phyloP scores from a whole-genome alignment of 148 eudicot species.

The Cornus suecica region DNA sequence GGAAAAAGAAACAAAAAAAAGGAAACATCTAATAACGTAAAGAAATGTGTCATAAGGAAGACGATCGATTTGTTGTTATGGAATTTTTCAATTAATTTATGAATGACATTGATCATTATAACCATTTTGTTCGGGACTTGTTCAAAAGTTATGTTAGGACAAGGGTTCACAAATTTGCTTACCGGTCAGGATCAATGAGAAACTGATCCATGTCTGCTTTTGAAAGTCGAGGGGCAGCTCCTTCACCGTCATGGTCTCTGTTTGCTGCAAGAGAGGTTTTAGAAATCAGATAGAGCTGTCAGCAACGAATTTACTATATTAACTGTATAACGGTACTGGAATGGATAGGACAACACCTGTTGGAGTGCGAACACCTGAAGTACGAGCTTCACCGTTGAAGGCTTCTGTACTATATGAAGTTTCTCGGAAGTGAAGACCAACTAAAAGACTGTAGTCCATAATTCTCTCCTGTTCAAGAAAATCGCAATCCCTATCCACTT shows the following conservation, averaged over 20 bases:
- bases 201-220: constrained; percentile 44
- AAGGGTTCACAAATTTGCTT: constrained; percentile 15
- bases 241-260: constrained; percentile 22
- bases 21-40: background rate
- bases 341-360: background rate
- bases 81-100: background rate
- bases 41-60: background rate
- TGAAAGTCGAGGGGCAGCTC: constrained; percentile 50
- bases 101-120: background rate
- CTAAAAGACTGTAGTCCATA: constrained; percentile 74
- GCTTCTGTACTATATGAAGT: constrained; percentile 28
- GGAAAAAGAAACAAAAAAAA: background rate
- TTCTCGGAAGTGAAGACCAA: constrained; percentile 61
- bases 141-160: background rate
- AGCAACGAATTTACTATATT: background rate
- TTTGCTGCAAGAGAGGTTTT: constrained; percentile 36
- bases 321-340: background rate
- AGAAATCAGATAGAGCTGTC: background rate
- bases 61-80: background rate
- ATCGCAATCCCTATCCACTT: constrained; percentile 71
- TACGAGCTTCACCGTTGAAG: constrained; percentile 1
- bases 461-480: constrained; percentile 74
- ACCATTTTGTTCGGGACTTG: background rate
- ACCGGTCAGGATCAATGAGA: constrained; percentile 41
- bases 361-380: constrained; percentile 21